A percentile compares a stretch with the other conserved stretches of the same genome.
These are phyloP conservation scores for Daedaleopsis sinensis DNA, from an alignment of 768 basidiomycete species.

Conservation along the genomic window DNA sequence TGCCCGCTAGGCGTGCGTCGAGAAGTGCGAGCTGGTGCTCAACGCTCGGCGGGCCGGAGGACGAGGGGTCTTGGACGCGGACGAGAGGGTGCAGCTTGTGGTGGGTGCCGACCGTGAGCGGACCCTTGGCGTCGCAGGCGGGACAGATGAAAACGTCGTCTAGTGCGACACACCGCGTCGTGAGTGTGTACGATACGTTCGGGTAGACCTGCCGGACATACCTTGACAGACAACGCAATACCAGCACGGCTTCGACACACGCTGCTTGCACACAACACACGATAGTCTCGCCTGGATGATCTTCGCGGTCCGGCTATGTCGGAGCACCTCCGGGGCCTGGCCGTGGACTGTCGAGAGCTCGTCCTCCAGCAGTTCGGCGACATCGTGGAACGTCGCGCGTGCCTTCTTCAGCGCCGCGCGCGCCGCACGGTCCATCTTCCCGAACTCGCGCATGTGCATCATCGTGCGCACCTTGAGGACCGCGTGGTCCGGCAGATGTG, in stretches of 20 bases:
- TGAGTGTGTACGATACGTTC: background rate
- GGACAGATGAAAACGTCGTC: slow-evolving; percentile 29
- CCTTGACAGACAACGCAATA: slow-evolving; percentile 34
- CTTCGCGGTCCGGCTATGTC: background rate
- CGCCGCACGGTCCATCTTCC: slow-evolving; percentile 26
- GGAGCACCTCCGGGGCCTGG: background rate
- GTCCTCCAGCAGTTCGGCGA: slow-evolving; percentile 6
- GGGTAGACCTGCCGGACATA: background rate
- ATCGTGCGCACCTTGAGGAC: slow-evolving; percentile 32
- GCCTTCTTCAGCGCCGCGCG: slow-evolving; percentile 25
- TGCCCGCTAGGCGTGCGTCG: slow-evolving; percentile 13
- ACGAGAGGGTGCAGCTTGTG: slow-evolving; percentile 27
- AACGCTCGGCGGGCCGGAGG: background rate
- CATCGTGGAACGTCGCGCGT: slow-evolving; percentile 8
- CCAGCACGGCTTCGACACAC: slow-evolving; percentile 33
- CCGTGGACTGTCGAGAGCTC: background rate
- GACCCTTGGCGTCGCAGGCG: slow-evolving; percentile 24
- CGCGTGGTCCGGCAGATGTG: slow-evolving; percentile 35
- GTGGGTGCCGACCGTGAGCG: slow-evolving; percentile 17
- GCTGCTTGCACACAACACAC: slow-evolving; percentile 27
- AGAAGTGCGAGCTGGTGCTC: background rate
- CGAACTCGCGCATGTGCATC: slow-evolving; percentile 17
- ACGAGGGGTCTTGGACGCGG: slow-evolving; percentile 17
- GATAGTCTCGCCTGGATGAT: slow-evolving; percentile 9
- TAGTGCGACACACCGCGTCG: background rate